Base-by-base conservation (phyloP, 768 basidiomycete genomes). In the Xerocomus spinulosus region DNA sequence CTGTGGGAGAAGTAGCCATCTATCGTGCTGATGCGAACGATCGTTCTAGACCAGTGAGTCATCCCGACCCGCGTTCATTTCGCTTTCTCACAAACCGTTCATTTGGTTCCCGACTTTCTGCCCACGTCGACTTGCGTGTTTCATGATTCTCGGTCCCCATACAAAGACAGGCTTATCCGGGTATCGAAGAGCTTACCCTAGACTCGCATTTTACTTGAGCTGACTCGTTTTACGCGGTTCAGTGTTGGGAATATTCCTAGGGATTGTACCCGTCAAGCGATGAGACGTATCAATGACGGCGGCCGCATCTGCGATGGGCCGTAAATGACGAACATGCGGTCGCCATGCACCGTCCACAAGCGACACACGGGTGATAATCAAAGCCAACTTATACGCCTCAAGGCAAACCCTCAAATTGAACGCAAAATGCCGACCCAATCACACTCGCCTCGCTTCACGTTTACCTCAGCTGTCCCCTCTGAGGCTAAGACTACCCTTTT, bases 281-380 rank as follows among this genome's bases (percentile, higher is more conserved):
- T 26, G 23, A 26, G 46, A 42, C 45, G 42, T 42, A 44, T 12
- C 46, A 55, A 52, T 38, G 26, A 29, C 37, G 49, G 48, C n/a
- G 46, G 51, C 50, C 51, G 48, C 42, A 46, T 42, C 48, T 60
- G 54, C 53, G 57, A 58, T 58, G 51, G n/a, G 54, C 65, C 62
- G 51, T 58, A 64, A 67, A 60, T 48, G 57, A 56, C 43, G 48
- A 59, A 64, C 71, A 72, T 58, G 71, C 65, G 61, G 57, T 52
- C 43, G 37, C 53, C 71, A 70, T 59, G 71, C 56, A 60, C 56
- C 55, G 13, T 57, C 52, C 46, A 51, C 53, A 63, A 60, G 55
- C 55, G 52, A 58, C 30, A 54, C 52, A 44, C 51, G 50, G 49
- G 54, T 50, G 44, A 56, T 50, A 53, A 61, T 52, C 50, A 55